phyloP scores from a whole-genome alignment of 1,284 basidiomycete genomes.

The Sutorius eximius region DNA sequence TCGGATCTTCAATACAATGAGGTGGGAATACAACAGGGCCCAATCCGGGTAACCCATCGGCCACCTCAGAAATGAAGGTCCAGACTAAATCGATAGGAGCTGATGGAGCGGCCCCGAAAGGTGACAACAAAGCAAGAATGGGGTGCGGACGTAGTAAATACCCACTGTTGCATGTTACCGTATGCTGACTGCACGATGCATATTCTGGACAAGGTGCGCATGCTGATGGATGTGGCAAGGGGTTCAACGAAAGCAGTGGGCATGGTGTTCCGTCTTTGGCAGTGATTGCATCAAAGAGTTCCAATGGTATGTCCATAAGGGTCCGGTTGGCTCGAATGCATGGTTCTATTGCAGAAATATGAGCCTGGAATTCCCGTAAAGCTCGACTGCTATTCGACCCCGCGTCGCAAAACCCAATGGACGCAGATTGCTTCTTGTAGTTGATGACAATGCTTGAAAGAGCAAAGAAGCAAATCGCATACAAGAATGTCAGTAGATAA shows the following conservation, averaged over 20 bases:
- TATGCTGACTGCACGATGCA: constrained; percentile 68
- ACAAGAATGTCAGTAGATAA: constrained; percentile 39
- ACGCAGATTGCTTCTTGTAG: constrained; percentile 66
- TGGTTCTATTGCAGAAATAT: constrained; percentile 49
- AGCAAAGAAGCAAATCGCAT: constrained; percentile 40
- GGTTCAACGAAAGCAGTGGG: constrained; percentile 53
- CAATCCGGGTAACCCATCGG: constrained; percentile 77
- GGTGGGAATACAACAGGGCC: constrained; percentile 81
- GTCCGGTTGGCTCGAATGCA: constrained; percentile 63
- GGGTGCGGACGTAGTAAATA: constrained; percentile 71
- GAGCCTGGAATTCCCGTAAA: constrained; percentile 49
- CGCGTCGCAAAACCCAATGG: constrained; percentile 83
- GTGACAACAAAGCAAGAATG: constrained; percentile 45
- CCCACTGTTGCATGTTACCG: constrained; percentile 71
- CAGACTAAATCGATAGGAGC: constrained; percentile 45
- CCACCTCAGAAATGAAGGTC: constrained; percentile 43
- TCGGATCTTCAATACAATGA: constrained; percentile 80
- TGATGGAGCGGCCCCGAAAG: constrained; percentile 41
- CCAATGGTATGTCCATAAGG: constrained; percentile 34
- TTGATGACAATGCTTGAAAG: constrained; percentile 45
- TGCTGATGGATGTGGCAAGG: constrained; percentile 61
- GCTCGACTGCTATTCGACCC: constrained; percentile 62
- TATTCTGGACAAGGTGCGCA: constrained; percentile 87
- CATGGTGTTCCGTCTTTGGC: constrained; percentile 45
- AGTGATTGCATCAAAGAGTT: constrained; percentile 29